A percentile compares a stretch with the other conserved stretches of the same genome.
Conservation (phyloP, 139 green algal species). For the Edaphochlamys debaryana region DNA sequence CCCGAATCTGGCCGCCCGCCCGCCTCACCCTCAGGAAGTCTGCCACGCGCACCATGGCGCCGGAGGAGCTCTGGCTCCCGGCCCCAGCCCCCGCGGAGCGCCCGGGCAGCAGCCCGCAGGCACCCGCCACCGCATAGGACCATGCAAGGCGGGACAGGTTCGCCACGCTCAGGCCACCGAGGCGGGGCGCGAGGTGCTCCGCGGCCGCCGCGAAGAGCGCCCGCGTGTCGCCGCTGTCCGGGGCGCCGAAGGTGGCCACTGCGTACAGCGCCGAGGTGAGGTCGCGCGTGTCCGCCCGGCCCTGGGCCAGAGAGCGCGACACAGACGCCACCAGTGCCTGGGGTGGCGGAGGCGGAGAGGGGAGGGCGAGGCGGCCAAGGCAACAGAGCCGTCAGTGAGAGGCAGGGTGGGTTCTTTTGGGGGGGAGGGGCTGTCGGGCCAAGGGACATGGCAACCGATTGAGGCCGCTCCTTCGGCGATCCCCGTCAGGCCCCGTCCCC, state of each 20-base stretch:
- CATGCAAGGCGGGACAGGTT: conserved; percentile 6
- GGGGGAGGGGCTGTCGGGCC: too few species aligned
- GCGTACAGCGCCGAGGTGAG: conserved; percentile 2
- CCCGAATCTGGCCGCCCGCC: too few species aligned
- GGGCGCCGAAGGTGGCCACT: neutral
- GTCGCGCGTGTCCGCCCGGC: neutral
- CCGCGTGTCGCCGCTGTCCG: too few species aligned
- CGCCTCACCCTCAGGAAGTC: too few species aligned
- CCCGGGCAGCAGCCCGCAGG: conserved; percentile 18
- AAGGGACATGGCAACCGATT: too few species aligned
- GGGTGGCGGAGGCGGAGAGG: neutral
- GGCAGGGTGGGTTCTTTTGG: too few species aligned
- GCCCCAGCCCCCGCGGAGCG: too few species aligned
- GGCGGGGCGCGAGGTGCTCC: neutral
- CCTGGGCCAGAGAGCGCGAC: neutral
- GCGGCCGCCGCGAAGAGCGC: conserved; percentile 20
- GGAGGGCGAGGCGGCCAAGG: neutral
- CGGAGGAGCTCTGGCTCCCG: too few species aligned
- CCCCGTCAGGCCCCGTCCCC: neutral
- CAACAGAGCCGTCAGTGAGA: too few species aligned
- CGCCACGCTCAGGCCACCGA: neutral
- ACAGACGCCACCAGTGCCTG: conserved; percentile 5
- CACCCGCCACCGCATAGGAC: conserved; percentile 15
- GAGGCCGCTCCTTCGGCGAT: too few species aligned
- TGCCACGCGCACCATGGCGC: too few species aligned